Percentiles rank a stretch among this genome's conserved stretches.
Evolutionary conservation across 257 asterid genomes (phyloP).

Genomic region (Nicotiana undulata): DNA sequence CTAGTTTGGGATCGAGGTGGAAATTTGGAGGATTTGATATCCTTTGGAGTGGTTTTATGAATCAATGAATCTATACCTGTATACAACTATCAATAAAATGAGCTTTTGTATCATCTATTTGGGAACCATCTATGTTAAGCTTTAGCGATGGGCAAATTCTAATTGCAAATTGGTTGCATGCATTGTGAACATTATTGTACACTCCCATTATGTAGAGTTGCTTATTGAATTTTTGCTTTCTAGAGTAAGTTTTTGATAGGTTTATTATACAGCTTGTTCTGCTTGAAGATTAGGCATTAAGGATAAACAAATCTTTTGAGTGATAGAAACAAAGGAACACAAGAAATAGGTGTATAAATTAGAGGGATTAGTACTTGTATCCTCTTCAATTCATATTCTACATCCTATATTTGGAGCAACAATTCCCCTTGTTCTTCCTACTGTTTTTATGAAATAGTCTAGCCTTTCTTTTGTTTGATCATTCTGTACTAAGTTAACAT

Average conservation of each 20-base stretch:
- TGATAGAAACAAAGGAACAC: not conserved
- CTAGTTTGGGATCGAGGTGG: no score
- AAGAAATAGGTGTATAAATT: not conserved
- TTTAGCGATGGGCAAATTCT: not conserved
- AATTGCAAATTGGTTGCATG: not conserved
- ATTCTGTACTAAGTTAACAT: not conserved
- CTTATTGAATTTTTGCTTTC: not conserved
- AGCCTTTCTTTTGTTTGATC: not conserved
- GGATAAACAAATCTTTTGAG: not conserved
- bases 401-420: not conserved
- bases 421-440: not conserved
- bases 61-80: not conserved
- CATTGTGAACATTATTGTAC: not conserved
- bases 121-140: not conserved
- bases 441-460: not conserved
- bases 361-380: not conserved
- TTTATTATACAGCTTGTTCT: not conserved
- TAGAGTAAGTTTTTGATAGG: not conserved
- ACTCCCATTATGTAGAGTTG: not conserved
- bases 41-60: not conserved
- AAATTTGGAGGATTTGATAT: no score
- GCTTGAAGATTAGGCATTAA: not conserved
- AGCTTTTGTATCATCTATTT: not conserved
- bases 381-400: not conserved
- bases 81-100: not conserved